Conservation (phyloP, 2,329 filamentous ascomycete species). For the Penicillium paneum region DNA sequence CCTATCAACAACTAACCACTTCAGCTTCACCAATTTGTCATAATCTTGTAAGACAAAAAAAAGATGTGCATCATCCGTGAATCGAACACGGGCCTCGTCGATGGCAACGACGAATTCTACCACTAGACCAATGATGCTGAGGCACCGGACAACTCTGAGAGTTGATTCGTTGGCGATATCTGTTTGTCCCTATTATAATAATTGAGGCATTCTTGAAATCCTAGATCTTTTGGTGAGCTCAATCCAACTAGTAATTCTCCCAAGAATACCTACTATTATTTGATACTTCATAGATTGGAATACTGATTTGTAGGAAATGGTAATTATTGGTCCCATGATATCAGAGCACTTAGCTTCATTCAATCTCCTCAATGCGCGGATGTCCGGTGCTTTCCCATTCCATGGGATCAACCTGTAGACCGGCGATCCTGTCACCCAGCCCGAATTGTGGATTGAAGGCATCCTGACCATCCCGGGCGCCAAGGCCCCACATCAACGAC, state of each 20-base stretch:
- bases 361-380: slow-evolving; percentile 45
- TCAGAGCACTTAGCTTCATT: slow-evolving; percentile 20
- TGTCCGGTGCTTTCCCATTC: slow-evolving; percentile 20
- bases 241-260: too few species aligned
- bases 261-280: neutral
- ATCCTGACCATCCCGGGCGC: slow-evolving; percentile 17
- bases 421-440: slow-evolving; percentile 39
- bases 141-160: neutral
- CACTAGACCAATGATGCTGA: slow-evolving; percentile 46
- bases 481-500: slow-evolving; percentile 40
- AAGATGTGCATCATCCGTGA: slow-evolving; percentile 38
- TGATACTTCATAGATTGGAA: neutral
- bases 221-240: too few species aligned
- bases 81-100: slow-evolving; percentile 49
- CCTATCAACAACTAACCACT: too few species aligned
- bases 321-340: neutral
- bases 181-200: too few species aligned
- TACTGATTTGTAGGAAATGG: neutral
- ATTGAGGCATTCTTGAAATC: neutral
- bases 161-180: neutral
- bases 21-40: neutral
- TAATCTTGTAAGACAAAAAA: neutral
- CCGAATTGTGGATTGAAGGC: slow-evolving; percentile 27
- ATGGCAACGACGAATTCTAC: slow-evolving; percentile 48
- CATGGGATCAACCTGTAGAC: slow-evolving; percentile 37